Percentiles rank a stretch among this genome's conserved stretches.
phyloP scores from a whole-genome alignment of 2,329 filamentous ascomycete species.

The Botryosphaeria dothidea region DNA sequence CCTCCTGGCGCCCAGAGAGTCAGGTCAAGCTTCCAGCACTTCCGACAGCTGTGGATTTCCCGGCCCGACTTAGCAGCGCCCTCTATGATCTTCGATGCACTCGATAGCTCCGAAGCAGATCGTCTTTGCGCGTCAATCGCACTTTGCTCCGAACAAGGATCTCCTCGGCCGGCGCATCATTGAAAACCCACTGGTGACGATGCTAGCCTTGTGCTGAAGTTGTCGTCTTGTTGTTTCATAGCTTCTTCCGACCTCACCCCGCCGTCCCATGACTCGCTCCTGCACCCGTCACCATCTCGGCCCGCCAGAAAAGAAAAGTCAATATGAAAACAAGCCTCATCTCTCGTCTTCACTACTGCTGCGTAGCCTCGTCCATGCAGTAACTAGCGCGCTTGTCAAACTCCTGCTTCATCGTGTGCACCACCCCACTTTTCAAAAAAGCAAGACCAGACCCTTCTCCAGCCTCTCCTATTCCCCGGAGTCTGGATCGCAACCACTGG shows the following conservation, averaged over 20 bases:
- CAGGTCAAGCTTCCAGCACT: neutral
- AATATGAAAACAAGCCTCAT: neutral
- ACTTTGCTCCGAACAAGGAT: conserved; percentile 5
- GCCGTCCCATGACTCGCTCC: neutral
- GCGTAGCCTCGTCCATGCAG: neutral
- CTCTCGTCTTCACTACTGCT: neutral
- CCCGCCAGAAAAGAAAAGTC: neutral
- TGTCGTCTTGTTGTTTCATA: neutral
- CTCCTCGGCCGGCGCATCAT: neutral
- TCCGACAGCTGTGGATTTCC: neutral
- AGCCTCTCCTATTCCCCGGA: neutral
- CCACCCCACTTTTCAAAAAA: no score
- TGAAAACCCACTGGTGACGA: neutral
- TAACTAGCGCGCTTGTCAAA: neutral
- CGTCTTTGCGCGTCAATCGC: neutral
- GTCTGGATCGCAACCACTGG: neutral
- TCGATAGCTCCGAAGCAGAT: neutral
- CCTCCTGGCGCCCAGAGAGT: neutral
- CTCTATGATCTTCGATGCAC: neutral
- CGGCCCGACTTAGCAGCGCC: neutral
- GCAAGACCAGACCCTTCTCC: neutral
- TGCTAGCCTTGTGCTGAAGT: neutral
- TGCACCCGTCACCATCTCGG: neutral
- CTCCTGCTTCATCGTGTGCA: neutral
- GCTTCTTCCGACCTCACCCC: neutral